Evolutionary conservation across 1,139 yeast genomes (phyloP), one percentile per base, ranked within the genome.

Genomic region (Zhuliangozyma parablackwelliae): DNA sequence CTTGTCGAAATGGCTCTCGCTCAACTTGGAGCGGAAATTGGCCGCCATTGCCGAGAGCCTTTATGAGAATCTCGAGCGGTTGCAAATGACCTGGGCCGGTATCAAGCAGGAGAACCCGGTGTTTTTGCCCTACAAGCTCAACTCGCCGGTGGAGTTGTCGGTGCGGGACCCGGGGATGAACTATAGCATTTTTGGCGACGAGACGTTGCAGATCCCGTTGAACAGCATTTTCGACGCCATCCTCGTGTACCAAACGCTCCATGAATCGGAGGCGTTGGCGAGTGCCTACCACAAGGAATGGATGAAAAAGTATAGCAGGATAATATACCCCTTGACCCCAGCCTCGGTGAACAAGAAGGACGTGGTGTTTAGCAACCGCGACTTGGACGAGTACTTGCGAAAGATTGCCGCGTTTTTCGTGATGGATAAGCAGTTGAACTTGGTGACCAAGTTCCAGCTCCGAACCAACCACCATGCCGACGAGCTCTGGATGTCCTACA

Each of bases 131-230:
- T 89, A 78, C 55, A 82, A 82, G 50, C 75, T 90, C 45, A 89
- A 89, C 54, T 85, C 96, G 0, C 88, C 96, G 0, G 87, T 89
- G 7, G 97, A 90, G 57, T 59, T 80, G 10, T 78, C 89, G 5
- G 68, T 84, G 56, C 67, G 95, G 48, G 81, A 78, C 41, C 72
- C 82, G 0, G 60, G 65, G 20, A 50, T 63, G 27, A 59, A 65
- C 41, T 67, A 73, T 41, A 68, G 74, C 44, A 65, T 80, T 0
- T 60, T 78, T 30, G 57, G 66, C 6, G 78, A 75, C 41, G 59
- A 62, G 8, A 56, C 59, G 10, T 56, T 79, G 21, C 65, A 67
- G 16, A 69, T 84, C 26, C 80, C 82, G 40, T 60, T 89, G 37
- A 73, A 80, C 11, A 83, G 89, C 10, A 66, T 92, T 21, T 86